Base-by-base conservation (phyloP, 2,329 filamentous ascomycete genomes). In the Alternaria rosae region DNA sequence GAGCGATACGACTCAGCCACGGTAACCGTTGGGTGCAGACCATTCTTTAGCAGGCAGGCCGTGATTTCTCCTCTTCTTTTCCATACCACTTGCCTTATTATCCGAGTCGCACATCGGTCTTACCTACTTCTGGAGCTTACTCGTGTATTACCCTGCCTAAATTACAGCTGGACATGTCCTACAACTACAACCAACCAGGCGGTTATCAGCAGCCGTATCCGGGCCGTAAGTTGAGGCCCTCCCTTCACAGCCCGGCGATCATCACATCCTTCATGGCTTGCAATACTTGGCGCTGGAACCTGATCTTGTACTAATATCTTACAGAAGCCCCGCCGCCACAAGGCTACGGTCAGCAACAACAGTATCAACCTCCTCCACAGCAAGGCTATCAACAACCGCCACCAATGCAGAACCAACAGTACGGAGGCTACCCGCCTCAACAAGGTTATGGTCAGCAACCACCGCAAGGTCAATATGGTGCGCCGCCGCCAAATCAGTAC, bases 401-500 rank as follows among this genome's bases (percentile, higher is more conserved):
- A 30, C 72, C 69, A 59, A 71, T 74, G 63, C 75, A 78, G 53
- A 71, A 76, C 15, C 70, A 78, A 60, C 68, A 72, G 26, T 71
- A 70, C 54, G 70, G 65, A 21, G 67, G 68, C 47, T 80, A 81
- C 59, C 77, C 71, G 52, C 77, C 68, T 43, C 72, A 74, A 64
- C 71, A 74, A 54, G 66, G 69, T 26, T 74, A 70, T 58, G 70
- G 70, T 13, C 71, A 71, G 53, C 65, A 53, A 17, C 69, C 64
- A 11, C 60, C 67, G 6, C 68, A 57, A 26, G 61, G 62, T 6
- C 70, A 72, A 42, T 80, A 82, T 59, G 78, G 78, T 41, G 76
- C 78, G 20, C 79, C 80, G 23, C 76, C 71, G 43, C 77, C 70
- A 48, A 69, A 70, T 38, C 67, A 68, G 47, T 72, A 72, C 25